Percentiles rank a stretch among this genome's conserved stretches.
phyloP scores from a whole-genome alignment of 306 rosid genomes.

The Cercis canadensis region DNA sequence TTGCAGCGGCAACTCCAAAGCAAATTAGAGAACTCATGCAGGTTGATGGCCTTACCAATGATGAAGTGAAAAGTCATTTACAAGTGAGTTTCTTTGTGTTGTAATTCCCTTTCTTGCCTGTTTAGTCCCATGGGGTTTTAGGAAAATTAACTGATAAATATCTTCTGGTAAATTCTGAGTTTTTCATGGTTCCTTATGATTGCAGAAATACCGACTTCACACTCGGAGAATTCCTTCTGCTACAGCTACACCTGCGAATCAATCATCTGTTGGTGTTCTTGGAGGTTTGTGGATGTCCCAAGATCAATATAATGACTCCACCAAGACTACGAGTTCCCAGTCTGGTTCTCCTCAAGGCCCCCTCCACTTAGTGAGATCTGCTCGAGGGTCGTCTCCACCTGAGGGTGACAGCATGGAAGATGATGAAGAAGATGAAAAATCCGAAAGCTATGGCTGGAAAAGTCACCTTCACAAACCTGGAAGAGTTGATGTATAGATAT shows the following conservation, averaged over 20 bases:
- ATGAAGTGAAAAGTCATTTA: slow-evolving; percentile 98
- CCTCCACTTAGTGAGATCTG: slow-evolving; percentile 69
- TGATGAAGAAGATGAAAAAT: slow-evolving; percentile 81
- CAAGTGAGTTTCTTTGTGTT: slow-evolving; percentile 65
- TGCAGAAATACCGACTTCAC: slow-evolving; percentile 96
- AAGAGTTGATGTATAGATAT: slow-evolving; percentile 77
- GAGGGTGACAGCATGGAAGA: slow-evolving; percentile 75
- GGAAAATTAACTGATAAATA: not conserved
- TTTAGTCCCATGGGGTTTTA: slow-evolving; percentile 19
- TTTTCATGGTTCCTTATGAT: slow-evolving; percentile 31
- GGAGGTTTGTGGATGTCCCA: slow-evolving; percentile 80
- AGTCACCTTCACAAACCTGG: slow-evolving; percentile 52
- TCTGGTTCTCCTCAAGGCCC: slow-evolving; percentile 96
- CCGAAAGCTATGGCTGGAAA: slow-evolving; percentile 84
- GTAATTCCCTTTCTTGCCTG: not conserved
- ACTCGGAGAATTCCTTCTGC: slow-evolving; percentile 70
- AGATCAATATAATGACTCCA: slow-evolving; percentile 77
- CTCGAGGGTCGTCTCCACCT: slow-evolving; percentile 65
- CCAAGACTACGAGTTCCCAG: slow-evolving; percentile 75
- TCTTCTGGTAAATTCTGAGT: not conserved
- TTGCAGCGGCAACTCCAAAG: slow-evolving; percentile 95
- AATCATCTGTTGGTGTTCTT: slow-evolving; percentile 63
- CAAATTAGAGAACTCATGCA: slow-evolving; percentile 98
- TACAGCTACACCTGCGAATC: slow-evolving; percentile 49
- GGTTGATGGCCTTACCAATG: slow-evolving; percentile 96